phyloP scores from a whole-genome alignment of 495 filamentous ascomycete species.

The Cercophora scortea region DNA sequence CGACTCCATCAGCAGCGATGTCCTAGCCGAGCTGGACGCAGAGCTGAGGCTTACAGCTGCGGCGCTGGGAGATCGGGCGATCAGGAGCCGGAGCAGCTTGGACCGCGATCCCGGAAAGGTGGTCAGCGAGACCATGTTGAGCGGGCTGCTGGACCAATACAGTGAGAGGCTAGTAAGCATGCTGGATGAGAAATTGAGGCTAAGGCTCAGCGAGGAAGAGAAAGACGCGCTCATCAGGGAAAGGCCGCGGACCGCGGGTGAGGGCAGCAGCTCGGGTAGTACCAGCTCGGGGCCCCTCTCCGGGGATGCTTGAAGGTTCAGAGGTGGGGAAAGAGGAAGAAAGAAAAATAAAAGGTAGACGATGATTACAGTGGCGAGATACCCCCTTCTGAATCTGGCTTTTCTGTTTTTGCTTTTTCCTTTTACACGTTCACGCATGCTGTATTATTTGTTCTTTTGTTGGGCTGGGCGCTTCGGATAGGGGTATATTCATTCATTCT shows the following conservation, averaged over 20 bases:
- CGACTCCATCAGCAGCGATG: slow-evolving; percentile 54
- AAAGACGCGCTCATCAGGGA: slow-evolving; percentile 14
- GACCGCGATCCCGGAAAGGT: slow-evolving; percentile 18
- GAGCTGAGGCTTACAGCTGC: slow-evolving; percentile 71
- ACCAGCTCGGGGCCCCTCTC: background rate
- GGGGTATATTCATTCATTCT: too few species aligned
- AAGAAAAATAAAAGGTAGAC: background rate
- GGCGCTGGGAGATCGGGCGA: slow-evolving; percentile 54
- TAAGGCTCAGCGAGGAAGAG: slow-evolving; percentile 24
- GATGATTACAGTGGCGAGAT: background rate
- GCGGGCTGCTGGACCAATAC: slow-evolving; percentile 61
- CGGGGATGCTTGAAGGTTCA: background rate
- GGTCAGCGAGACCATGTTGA: slow-evolving; percentile 52
- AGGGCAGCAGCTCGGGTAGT: slow-evolving; percentile 6
- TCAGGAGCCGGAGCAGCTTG: slow-evolving; percentile 26
- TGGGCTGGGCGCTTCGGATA: background rate
- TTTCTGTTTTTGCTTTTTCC: background rate
- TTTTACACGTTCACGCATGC: background rate
- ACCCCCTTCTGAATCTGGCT: background rate
- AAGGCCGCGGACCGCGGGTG: slow-evolving; percentile 20
- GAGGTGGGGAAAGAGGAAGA: background rate
- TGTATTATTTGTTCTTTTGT: background rate
- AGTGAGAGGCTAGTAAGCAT: slow-evolving; percentile 60
- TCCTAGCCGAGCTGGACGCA: slow-evolving; percentile 65
- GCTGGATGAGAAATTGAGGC: slow-evolving; percentile 60